Conservation (phyloP, 345 rosid genomes). For the Dipteronia dyeriana region DNA sequence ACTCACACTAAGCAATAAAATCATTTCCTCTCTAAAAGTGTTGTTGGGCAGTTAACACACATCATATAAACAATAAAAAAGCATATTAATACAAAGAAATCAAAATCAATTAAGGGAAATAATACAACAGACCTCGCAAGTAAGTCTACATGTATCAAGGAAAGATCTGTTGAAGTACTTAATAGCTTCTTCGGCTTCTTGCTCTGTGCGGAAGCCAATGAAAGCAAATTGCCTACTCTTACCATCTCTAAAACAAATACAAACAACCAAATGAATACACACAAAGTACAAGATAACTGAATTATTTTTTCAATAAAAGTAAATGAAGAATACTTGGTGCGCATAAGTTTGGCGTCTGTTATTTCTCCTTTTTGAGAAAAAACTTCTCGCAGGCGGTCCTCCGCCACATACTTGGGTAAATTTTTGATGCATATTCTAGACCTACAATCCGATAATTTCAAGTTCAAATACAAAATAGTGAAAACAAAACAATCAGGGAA, state of each 20-base stretch:
- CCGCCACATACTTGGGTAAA: conserved; percentile 65
- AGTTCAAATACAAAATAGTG: background rate
- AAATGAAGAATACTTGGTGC: conserved; percentile 49
- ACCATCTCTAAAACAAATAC: conserved; percentile 59
- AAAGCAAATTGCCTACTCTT: conserved; percentile 85
- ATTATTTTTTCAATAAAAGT: conserved; percentile 2
- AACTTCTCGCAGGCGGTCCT: conserved; percentile 61
- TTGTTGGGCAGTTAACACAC: background rate
- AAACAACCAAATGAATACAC: background rate
- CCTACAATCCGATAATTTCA: conserved; percentile 36
- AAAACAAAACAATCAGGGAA: background rate
- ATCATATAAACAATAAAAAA: background rate
- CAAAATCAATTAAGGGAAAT: background rate
- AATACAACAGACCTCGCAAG: conserved; percentile 69
- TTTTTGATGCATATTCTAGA: conserved; percentile 85
- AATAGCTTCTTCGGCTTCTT: conserved; percentile 81
- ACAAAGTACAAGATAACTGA: background rate
- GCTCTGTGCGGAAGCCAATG: conserved; percentile 71
- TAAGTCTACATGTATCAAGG: conserved; percentile 59
- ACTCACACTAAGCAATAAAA: background rate
- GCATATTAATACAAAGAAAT: background rate
- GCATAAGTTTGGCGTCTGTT: conserved; percentile 76
- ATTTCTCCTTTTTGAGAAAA: conserved; percentile 86
- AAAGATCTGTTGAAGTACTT: conserved; percentile 69
- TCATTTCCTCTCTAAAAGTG: background rate